Base-by-base conservation (phyloP, 129 eudicot genomes). In the Tagetes patula region DNA sequence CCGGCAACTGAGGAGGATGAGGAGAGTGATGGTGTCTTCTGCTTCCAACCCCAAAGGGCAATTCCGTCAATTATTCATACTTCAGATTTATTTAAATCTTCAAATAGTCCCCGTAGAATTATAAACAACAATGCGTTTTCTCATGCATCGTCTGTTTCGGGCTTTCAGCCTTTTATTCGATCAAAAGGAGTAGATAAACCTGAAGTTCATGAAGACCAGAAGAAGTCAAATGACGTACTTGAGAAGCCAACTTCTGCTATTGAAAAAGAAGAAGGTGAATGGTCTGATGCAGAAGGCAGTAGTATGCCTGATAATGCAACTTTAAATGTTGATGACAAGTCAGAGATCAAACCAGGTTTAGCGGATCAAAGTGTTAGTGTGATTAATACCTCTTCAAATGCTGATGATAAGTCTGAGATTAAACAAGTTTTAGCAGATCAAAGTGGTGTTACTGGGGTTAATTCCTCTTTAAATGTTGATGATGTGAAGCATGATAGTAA, bases 131-230 rank as follows among this genome's bases (percentile, higher is more conserved):
- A 78, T 77, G 88, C 96, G 34, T 92, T 92, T 79, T 89, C 88
- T 71, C 98, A 92, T 81, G 95, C 96, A 34, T 89, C 98, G 41
- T 89, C 92, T 56, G 96, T 87, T 71, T 92, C 96, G 33, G 96
- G 95, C 59, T 92, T 92, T 73, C 98, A 92, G 86, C 98, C 98
- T 37, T 92, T 92, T 65, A 72, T 87, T 36, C 85, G 92, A 60
- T 40, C 82, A 40, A 89, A 82, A 81, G 67, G 43, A 31, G 79
- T 78, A 49, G 75, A 75, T 45, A 74, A 79, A 49, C 65, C 87
- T 70, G 95, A 76, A 60, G 38, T 40, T 73, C 37, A 7, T 79
- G 82, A 79, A 65, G 88, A 77, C 37, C 71, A 27, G 55, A 84
- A 55, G 70, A 76, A 47, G 72, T n/a, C 53, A 4, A 76, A 52